Conservation (phyloP, 352 stramenopile species). For the Phytophthora capsici region DNA sequence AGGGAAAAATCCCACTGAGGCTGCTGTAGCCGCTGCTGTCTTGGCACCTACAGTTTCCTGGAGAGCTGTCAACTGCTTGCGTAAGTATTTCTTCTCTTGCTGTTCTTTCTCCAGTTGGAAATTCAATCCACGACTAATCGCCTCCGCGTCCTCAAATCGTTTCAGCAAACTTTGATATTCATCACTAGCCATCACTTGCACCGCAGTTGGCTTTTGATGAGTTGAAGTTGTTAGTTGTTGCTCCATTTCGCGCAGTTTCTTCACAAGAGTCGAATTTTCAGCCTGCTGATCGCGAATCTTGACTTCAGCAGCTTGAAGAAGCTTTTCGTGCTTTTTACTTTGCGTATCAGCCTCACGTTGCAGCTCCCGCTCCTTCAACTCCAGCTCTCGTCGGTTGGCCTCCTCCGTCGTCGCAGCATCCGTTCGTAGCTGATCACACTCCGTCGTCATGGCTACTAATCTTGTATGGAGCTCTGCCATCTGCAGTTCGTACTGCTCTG, state of each 20-base stretch:
- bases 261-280: conserved; percentile 37
- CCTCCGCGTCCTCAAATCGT: conserved; percentile 66
- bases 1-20: conserved; percentile 36
- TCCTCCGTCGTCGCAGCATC: conserved; percentile 36
- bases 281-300: conserved; percentile 21
- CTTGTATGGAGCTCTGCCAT: conserved; percentile 51
- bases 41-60: conserved; percentile 36
- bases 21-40: conserved; percentile 34
- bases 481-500: conserved; percentile 68
- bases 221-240: conserved; percentile 29
- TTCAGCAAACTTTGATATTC: conserved; percentile 69
- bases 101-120: conserved; percentile 82
- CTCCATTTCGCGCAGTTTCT: conserved; percentile 55
- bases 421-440: conserved; percentile 46
- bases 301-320: conserved; percentile 26
- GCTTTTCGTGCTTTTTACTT: conserved; percentile 35
- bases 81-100: conserved; percentile 79
- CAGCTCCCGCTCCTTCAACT: conserved; percentile 50
- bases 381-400: conserved; percentile 32
- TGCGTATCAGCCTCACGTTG: conserved; percentile 42
- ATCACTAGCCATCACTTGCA: conserved; percentile 48
- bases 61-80: conserved; percentile 61
- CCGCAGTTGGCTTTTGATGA: conserved; percentile 27
- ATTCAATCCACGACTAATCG: conserved; percentile 65
- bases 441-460: conserved; percentile 36